Percentiles rank a stretch among this genome's conserved stretches.
Conservation (phyloP, 148 eudicot genomes). For the Nyssa sinensis region DNA sequence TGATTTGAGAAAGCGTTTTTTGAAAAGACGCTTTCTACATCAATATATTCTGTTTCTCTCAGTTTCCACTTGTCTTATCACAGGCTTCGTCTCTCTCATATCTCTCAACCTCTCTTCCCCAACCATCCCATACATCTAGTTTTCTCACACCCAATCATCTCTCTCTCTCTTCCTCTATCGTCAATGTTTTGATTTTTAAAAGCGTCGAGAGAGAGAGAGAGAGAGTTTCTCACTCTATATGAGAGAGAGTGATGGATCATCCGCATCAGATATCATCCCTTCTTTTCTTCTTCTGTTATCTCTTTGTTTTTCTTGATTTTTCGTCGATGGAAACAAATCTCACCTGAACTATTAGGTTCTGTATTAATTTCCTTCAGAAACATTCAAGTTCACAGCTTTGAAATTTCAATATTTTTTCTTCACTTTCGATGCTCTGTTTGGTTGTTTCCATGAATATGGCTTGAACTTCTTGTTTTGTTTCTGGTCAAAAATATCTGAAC, state of each 20-base stretch:
- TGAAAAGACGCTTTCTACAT: too few relatives aligned
- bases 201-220: background rate
- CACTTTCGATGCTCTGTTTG: background rate
- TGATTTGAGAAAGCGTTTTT: too few relatives aligned
- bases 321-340: background rate
- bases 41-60: too few relatives aligned
- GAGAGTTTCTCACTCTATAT: background rate
- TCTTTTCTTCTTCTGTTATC: background rate
- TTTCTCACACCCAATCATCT: too few relatives aligned
- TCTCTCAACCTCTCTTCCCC: too few relatives aligned
- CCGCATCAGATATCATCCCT: background rate
- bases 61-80: too few relatives aligned
- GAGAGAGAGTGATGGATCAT: background rate
- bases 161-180: too few relatives aligned
- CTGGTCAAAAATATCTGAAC: background rate
- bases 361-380: background rate
- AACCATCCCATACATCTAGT: too few relatives aligned
- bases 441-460: background rate
- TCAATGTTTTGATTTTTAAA: too few relatives aligned
- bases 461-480: background rate
- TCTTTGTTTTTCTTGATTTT: background rate
- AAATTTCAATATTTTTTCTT: background rate
- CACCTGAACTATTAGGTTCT: background rate
- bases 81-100: too few relatives aligned
- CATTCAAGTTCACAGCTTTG: background rate